Percentiles rank a stretch among this genome's conserved stretches.
These are phyloP conservation scores for Neoboletus magnificus DNA, from an alignment of 768 basidiomycete genomes.

Conservation along the genomic window DNA sequence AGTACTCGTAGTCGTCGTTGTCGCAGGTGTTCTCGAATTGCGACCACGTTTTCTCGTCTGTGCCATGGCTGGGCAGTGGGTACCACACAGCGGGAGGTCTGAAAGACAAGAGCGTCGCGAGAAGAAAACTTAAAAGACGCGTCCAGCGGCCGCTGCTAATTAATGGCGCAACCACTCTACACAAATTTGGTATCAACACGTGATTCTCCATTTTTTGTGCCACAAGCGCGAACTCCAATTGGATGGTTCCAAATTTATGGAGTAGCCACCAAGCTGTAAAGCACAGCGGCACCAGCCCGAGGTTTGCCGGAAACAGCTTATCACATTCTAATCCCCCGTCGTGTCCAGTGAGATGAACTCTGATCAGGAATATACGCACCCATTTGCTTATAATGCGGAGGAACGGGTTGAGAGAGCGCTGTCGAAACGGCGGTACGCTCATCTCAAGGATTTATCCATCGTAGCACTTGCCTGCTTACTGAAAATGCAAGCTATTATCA, in stretches of 20 bases:
- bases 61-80: constrained; percentile 16
- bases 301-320: not conserved
- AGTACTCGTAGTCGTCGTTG: constrained; percentile 35
- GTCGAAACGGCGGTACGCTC: not conserved
- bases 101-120: constrained; percentile 13
- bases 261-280: not conserved
- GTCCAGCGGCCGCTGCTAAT: constrained; percentile 18
- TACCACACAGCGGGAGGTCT: not conserved
- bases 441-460: not conserved
- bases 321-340: not conserved
- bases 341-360: not conserved
- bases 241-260: not conserved
- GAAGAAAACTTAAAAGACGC: constrained; percentile 20
- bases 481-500: not conserved
- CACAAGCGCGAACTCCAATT: constrained; percentile 27
- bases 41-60: constrained; percentile 19
- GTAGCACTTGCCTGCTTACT: not conserved
- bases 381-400: not conserved
- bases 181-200: constrained; percentile 17
- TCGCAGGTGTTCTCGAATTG: constrained; percentile 19
- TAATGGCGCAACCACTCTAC: constrained; percentile 22
- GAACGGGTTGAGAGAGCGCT: not conserved
- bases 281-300: too few relatives aligned
- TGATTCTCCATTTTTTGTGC: constrained; percentile 14
- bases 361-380: not conserved